Conservation (phyloP, 495 filamentous ascomycete genomes). For the Daldinia loculata region DNA sequence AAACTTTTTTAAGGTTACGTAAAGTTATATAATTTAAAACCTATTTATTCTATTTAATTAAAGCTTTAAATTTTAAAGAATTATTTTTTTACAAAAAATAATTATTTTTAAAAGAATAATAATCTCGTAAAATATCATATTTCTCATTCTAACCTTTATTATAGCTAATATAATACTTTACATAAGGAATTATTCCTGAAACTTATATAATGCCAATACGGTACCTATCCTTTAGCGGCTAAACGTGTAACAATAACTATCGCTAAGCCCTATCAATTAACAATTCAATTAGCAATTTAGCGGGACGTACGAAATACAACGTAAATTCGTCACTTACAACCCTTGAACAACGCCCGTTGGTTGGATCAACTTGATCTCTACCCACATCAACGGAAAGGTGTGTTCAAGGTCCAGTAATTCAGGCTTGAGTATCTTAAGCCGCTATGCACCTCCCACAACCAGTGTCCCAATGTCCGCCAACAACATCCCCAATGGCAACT, state of each 20-base stretch:
- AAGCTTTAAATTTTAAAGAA: no score
- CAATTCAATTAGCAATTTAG: not conserved
- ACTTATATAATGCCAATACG: no score
- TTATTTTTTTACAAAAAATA: no score
- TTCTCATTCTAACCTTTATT: no score
- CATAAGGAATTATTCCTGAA: no score
- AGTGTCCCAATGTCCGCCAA: slow-evolving; percentile 49
- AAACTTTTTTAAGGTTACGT: no score
- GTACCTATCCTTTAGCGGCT: not conserved
- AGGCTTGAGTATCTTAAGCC: slow-evolving; percentile 41
- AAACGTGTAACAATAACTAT: not conserved
- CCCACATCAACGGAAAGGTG: slow-evolving; percentile 15
- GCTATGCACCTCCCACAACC: slow-evolving; percentile 45
- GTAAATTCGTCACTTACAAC: slow-evolving; percentile 7
- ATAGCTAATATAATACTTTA: no score
- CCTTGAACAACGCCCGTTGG: not conserved
- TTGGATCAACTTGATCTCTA: slow-evolving; percentile 16
- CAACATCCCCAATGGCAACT: slow-evolving; percentile 47
- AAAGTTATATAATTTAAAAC: no score
- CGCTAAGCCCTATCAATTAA: slow-evolving; percentile 4
- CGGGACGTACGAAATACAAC: not conserved
- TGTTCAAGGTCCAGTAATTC: slow-evolving; percentile 28
- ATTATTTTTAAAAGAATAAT: no score
- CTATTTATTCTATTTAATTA: no score
- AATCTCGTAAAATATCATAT: no score